phyloP scores from a whole-genome alignment of 1,284 basidiomycete species.

The Sparassis latifolia region DNA sequence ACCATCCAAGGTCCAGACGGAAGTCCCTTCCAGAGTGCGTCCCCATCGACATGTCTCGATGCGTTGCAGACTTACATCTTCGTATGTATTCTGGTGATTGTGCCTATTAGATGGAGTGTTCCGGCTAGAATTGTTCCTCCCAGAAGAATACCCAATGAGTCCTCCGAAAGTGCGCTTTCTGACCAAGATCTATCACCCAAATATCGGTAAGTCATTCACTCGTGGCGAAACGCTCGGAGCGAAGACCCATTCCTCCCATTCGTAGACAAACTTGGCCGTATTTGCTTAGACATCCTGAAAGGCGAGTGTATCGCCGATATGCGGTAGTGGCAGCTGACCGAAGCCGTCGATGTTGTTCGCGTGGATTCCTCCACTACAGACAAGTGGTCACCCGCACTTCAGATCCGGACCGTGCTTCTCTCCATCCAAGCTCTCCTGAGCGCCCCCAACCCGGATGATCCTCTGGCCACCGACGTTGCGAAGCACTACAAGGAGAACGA shows the following conservation, averaged over 20 bases:
- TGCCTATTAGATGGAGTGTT: conserved; percentile 77
- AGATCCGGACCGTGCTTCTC: conserved; percentile 95
- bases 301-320: conserved; percentile 37
- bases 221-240: not conserved
- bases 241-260: not conserved
- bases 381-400: conserved; percentile 98
- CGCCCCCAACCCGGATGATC: conserved; percentile 97
- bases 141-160: conserved; percentile 99
- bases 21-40: conserved; percentile 90
- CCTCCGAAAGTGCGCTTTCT: conserved; percentile 98
- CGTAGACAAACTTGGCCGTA: conserved; percentile 93
- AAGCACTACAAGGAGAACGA: conserved; percentile 99
- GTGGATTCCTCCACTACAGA: conserved; percentile 42
- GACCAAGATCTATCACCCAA: conserved; percentile 99
- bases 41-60: not conserved
- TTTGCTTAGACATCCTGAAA: conserved; percentile 97
- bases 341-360: not conserved
- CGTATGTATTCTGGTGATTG: not conserved
- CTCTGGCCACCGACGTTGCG: conserved; percentile 95
- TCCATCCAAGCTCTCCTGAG: conserved; percentile 95
- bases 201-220: conserved; percentile 72
- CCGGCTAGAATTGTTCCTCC: conserved; percentile 93
- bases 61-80: not conserved
- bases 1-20: conserved; percentile 91
- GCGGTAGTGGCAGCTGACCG: not conserved